Evolutionary conservation across 2,329 filamentous ascomycete species (phyloP).

Genomic region (Talaromyces marneffei): DNA sequence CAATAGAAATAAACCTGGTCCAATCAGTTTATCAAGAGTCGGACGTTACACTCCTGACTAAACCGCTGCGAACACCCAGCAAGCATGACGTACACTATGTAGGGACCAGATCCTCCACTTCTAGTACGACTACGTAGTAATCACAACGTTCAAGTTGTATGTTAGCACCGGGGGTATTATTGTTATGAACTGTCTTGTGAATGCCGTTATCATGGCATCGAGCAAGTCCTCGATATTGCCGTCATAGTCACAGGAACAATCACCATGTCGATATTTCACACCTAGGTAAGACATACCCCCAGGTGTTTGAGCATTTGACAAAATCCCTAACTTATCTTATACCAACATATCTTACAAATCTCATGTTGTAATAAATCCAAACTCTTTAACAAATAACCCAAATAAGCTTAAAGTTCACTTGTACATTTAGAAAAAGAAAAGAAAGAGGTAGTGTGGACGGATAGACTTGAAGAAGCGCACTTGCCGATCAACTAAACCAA

Average conservation of each 20-base stretch:
- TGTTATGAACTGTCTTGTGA: not conserved
- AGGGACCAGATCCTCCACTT: not conserved
- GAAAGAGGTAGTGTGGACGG: not conserved
- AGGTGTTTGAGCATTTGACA: not conserved
- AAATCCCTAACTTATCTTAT: not conserved
- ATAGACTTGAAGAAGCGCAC: not conserved
- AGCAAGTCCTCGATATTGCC: not conserved
- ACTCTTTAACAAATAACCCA: not conserved
- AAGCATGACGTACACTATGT: slow-evolving; percentile 4
- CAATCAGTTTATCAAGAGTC: not conserved
- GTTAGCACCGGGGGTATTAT: not conserved
- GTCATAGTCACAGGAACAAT: not conserved
- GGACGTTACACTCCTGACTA: not conserved
- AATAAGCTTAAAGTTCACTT: not conserved
- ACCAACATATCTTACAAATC: not conserved
- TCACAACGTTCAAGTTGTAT: not conserved
- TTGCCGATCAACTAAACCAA: not conserved
- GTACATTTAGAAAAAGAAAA: not conserved
- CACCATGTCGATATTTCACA: not conserved
- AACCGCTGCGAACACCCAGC: not conserved
- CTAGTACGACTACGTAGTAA: not conserved
- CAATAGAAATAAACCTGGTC: not conserved
- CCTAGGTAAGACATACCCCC: not conserved
- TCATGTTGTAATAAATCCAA: not conserved
- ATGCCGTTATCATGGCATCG: not conserved